Evolutionary conservation across 352 stramenopile species (phyloP).

Genomic region (Pythium pectinolyticum): DNA sequence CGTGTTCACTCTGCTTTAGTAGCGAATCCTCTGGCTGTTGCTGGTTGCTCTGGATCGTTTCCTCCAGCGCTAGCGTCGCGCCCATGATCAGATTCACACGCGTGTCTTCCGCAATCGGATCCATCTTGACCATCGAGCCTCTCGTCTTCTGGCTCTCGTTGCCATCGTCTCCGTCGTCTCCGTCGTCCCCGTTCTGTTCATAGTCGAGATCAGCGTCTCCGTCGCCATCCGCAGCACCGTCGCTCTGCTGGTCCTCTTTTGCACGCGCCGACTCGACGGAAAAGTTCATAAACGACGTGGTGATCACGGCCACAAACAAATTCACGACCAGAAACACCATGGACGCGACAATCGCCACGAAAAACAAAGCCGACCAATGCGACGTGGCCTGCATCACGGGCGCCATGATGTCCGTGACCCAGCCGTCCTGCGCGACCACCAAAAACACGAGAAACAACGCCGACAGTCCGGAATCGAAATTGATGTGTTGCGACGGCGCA

Average conservation of each 20-base stretch:
- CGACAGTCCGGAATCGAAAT: slow-evolving; percentile 72
- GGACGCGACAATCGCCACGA: slow-evolving; percentile 65
- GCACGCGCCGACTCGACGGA: slow-evolving; percentile 37
- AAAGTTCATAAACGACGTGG: slow-evolving; percentile 84
- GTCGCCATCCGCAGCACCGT: not conserved
- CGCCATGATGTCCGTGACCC: slow-evolving; percentile 79
- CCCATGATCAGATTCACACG: slow-evolving; percentile 85
- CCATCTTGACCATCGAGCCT: slow-evolving; percentile 48
- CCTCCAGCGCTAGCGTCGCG: slow-evolving; percentile 72
- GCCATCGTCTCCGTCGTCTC: slow-evolving; percentile 30
- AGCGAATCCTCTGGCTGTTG: not conserved
- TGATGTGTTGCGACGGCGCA: slow-evolving; percentile 50
- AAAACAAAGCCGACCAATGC: slow-evolving; percentile 56
- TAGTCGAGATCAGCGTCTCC: not conserved
- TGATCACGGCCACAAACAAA: slow-evolving; percentile 82
- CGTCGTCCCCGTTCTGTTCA: slow-evolving; percentile 22
- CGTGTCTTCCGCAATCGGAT: slow-evolving; percentile 58
- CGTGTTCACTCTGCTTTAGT: not conserved
- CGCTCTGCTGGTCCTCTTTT: slow-evolving; percentile 1
- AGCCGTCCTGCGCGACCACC: slow-evolving; percentile 76
- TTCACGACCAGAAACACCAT: slow-evolving; percentile 87
- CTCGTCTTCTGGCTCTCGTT: slow-evolving; percentile 11
- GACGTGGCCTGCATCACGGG: slow-evolving; percentile 67
- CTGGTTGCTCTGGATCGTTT: slow-evolving; percentile 35
- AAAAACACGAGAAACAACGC: slow-evolving; percentile 79